Base-by-base conservation (phyloP, 345 rosid species). In the Ailanthus altissimus region DNA sequence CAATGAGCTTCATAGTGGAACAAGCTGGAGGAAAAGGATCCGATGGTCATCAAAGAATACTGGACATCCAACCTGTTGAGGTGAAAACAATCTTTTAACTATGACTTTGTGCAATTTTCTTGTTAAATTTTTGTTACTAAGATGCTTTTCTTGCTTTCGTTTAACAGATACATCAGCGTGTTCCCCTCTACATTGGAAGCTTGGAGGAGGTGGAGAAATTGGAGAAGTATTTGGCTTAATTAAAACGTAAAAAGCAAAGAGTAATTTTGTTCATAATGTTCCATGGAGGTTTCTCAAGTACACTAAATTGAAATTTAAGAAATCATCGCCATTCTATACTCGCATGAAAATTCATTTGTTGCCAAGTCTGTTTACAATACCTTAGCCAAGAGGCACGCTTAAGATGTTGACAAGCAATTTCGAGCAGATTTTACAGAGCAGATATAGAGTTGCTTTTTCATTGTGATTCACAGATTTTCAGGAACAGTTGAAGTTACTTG, bases 11-110 rank as follows among this genome's bases (percentile, higher is more conserved):
- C 77, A 91, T 95, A 25, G 99, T 79, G 3, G 98, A 95, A 82
- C 98, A 95, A 86, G 98, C 99, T 12, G 99, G 98, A 16, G 99
- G 98, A n/a, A 92, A 95, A 87, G 98, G 99, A 10, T 95, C 98
- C 15, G 97, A 90, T 80, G 99, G 97, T 5, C 94, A 89, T 49
- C 89, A 87, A 8, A 88, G 98, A 85, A 70, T 95, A 38, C 88
- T 95, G 42, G 99, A 95, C 67, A 90, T 95, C 56, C 81, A 86
- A 84, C 99, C 99, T 0, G 67, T 75, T 26, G 98, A 93, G 96
- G 97, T 93, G 25, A 75, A 79, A 63, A 72, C 13, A 10, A 28
- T 4, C 49, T 50, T 6, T 18, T 69, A 46, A 36, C 62, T 15
- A 75, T 1, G 23, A 65, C 18, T 3, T 75, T 28, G 3, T 53